Evolutionary conservation across 495 filamentous ascomycete species (phyloP).

Genomic region (Aspergillus ostianus): DNA sequence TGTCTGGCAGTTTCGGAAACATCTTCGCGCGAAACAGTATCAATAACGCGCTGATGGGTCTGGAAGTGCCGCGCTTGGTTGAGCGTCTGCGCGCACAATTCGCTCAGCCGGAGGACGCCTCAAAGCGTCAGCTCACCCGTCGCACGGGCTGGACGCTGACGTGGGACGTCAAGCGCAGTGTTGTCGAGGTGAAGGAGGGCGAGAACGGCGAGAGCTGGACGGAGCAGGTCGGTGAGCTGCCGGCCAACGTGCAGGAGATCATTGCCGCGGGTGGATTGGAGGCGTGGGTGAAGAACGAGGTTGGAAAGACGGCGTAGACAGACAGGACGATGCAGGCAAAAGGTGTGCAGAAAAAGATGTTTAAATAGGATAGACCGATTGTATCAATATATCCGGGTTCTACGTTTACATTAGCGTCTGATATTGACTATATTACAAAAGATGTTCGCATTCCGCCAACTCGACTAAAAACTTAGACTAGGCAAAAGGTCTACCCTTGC

Average conservation of each 20-base stretch:
- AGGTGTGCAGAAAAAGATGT: not conserved
- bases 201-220: conserved; percentile 60
- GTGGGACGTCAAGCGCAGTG: conserved; percentile 77
- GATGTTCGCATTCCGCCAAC: too few relatives aligned
- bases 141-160: conserved; percentile 82
- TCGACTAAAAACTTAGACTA: too few relatives aligned
- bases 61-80: conserved; percentile 75
- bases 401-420: too few relatives aligned
- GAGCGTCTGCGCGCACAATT: conserved; percentile 65
- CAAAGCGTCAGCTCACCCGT: conserved; percentile 51
- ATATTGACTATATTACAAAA: too few relatives aligned
- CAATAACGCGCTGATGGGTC: conserved; percentile 82
- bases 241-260: conserved; percentile 85
- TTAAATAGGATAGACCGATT: not conserved
- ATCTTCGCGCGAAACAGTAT: conserved; percentile 85
- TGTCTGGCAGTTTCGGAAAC: conserved; percentile 80
- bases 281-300: conserved; percentile 39
- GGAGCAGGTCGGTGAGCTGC: conserved; percentile 77
- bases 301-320: not conserved
- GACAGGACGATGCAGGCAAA: not conserved
- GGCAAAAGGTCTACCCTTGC: too few relatives aligned
- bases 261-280: conserved; percentile 69
- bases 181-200: conserved; percentile 68
- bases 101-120: conserved; percentile 1
- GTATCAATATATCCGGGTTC: not conserved